Evolutionary conservation across 2,329 filamentous ascomycete genomes (phyloP).

Genomic region (Chaetomium olivaceum): DNA sequence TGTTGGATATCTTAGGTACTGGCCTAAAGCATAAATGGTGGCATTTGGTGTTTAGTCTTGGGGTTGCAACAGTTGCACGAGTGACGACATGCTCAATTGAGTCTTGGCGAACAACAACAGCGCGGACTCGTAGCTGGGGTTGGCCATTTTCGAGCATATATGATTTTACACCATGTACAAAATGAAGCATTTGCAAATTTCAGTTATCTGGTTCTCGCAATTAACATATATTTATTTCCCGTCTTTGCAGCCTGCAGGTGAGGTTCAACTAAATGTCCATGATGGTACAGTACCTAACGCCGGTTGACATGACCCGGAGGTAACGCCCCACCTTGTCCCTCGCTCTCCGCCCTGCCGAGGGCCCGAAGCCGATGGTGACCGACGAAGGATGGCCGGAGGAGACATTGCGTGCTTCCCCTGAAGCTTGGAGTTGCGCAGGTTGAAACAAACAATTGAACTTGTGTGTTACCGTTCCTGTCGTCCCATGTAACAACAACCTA

Average conservation of each 20-base stretch:
- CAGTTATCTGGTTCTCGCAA: neutral
- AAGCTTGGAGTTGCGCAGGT: neutral
- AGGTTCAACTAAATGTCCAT: neutral
- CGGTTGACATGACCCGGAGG: conserved; percentile 21
- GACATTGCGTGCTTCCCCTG: neutral
- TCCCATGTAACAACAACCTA: neutral
- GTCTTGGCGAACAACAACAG: neutral
- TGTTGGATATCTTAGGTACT: neutral
- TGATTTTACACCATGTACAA: neutral
- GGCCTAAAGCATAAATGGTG: neutral
- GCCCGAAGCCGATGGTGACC: conserved; percentile 23
- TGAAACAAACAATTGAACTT: neutral
- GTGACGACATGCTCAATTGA: neutral
- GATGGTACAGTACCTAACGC: neutral
- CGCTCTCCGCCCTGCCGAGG: conserved; percentile 24
- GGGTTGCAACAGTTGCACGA: neutral
- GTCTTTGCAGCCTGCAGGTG: neutral
- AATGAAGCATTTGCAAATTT: neutral
- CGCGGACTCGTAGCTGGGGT: neutral
- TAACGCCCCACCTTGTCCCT: conserved; percentile 2
- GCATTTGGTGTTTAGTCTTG: neutral
- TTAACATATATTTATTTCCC: neutral
- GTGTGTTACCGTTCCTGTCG: neutral
- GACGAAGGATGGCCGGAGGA: neutral
- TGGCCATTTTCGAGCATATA: neutral